These are phyloP conservation scores for Fusarium piperis DNA, from an alignment of 2,329 filamentous ascomycete genomes.

Conservation along the genomic window DNA sequence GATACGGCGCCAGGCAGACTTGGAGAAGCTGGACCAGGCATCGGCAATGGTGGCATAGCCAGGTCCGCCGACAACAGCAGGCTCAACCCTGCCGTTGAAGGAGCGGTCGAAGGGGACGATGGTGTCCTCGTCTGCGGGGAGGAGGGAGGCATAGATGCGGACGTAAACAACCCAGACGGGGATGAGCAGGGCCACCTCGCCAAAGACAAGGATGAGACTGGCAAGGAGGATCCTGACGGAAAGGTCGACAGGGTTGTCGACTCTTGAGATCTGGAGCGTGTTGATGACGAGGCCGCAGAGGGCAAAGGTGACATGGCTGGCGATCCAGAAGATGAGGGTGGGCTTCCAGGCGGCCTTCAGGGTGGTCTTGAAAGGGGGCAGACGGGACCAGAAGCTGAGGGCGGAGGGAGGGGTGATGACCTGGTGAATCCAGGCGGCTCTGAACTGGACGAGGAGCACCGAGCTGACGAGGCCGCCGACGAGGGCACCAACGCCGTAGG, in stretches of 20 bases:
- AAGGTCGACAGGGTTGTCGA: conserved; percentile 26
- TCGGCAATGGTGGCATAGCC: conserved; percentile 77
- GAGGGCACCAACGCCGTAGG: conserved; percentile 51
- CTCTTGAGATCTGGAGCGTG: not conserved
- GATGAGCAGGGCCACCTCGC: conserved; percentile 71
- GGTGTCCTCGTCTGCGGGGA: conserved; percentile 82
- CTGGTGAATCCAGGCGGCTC: conserved; percentile 85
- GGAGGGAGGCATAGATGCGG: conserved; percentile 87
- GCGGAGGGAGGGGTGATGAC: conserved; percentile 77
- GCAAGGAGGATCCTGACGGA: conserved; percentile 55
- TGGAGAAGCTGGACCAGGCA: conserved; percentile 82
- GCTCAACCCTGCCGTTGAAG: conserved; percentile 79
- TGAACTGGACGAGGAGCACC: conserved; percentile 72
- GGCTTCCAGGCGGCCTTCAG: conserved; percentile 77
- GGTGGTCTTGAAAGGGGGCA: conserved; percentile 71
- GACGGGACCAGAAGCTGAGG: conserved; percentile 73
- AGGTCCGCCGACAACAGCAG: conserved; percentile 76
- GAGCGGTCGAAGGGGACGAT: conserved; percentile 92
- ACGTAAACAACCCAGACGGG: conserved; percentile 80
- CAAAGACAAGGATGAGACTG: conserved; percentile 51
- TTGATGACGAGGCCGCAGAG: conserved; percentile 49
- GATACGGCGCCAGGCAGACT: conserved; percentile 76
- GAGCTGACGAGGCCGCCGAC: conserved; percentile 55
- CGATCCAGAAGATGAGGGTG: conserved; percentile 69
- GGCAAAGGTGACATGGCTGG: conserved; percentile 61